phyloP scores from a whole-genome alignment of 352 stramenopile genomes.

The Globisporangium splendens region DNA sequence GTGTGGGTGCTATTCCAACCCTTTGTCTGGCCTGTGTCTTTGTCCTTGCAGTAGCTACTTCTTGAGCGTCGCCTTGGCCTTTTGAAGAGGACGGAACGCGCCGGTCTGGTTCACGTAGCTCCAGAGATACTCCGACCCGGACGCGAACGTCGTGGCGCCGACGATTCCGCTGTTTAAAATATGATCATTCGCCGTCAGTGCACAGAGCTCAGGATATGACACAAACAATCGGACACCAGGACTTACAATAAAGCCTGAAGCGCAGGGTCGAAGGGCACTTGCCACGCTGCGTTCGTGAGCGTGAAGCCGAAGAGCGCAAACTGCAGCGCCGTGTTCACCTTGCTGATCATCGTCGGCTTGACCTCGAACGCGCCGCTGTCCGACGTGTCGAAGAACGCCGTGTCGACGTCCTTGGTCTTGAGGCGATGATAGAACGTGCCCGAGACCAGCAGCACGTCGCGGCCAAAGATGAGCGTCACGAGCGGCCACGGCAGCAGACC shows the following conservation, averaged over 20 bases:
- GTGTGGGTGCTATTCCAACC: too few relatives aligned
- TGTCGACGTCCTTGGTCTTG: slow-evolving; percentile 62
- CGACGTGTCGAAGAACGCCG: slow-evolving; percentile 77
- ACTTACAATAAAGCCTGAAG: slow-evolving; percentile 70
- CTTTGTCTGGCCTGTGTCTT: neutral
- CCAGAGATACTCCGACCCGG: slow-evolving; percentile 72
- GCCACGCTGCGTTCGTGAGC: slow-evolving; percentile 71
- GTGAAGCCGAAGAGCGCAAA: slow-evolving; percentile 68
- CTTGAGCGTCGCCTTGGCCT: slow-evolving; percentile 18
- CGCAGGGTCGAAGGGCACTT: slow-evolving; percentile 51
- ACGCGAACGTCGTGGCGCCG: slow-evolving; percentile 71
- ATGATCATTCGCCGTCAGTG: slow-evolving; percentile 2
- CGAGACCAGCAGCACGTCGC: slow-evolving; percentile 67
- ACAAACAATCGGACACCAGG: too few relatives aligned
- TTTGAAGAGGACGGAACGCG: slow-evolving; percentile 55
- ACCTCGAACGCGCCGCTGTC: slow-evolving; percentile 72
- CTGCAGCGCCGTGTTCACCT: slow-evolving; percentile 81
- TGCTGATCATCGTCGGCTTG: slow-evolving; percentile 66
- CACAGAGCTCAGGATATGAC: neutral
- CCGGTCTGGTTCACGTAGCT: slow-evolving; percentile 71
- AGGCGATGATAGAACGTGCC: slow-evolving; percentile 77
- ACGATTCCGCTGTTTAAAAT: slow-evolving; percentile 46
- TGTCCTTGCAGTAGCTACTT: slow-evolving; percentile 22
- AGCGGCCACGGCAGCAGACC: slow-evolving; percentile 60
- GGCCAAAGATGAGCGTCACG: slow-evolving; percentile 65